Base-by-base conservation (phyloP, 306 rosid genomes). In the Glycine soja region DNA sequence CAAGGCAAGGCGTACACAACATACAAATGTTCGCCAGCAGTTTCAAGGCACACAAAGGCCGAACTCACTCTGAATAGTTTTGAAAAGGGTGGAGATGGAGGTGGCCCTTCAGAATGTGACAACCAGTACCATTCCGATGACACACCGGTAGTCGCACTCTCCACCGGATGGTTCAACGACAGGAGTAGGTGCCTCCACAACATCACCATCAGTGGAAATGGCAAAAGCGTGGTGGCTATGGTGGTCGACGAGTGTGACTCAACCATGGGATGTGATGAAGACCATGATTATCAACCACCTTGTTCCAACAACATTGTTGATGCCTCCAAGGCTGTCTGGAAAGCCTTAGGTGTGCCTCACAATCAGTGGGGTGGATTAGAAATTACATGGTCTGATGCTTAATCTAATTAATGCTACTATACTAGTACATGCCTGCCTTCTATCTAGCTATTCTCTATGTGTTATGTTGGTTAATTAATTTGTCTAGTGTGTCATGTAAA, bases 41-140 rank as follows among this genome's bases (percentile, higher is more conserved):
- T 18, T 36, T 58, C 38, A 1, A 19, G 38, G 7, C 1, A 58
- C 6, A 58, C 38, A 6, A 10, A 19, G 13, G 65, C 65, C 0
- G 7, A 58, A 58, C 38, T 58, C 3, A 58, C 65, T 58, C 65
- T 58, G 3, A 58, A 58, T 10, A 58, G 65, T 58, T 58, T 58
- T 10, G 65, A 58, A 19, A 58, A 58, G 38, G 65, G 65, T 58
- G 65, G 65, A 58, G 65, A 58, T 19, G 65, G 65, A 58, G 65
- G 65, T 8, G 65, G 36, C 7, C 65, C 65, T 58, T 58, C 65
- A 19, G 65, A 4, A 4, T 58, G 65, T 58, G 65, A 58, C 65
- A 58, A 58, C 65, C 36, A 58, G 4, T 58, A 58, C 38, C 65
- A 58, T 19, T 18, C 13, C 8, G 65, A 58, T 58, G 65, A 58